phyloP scores from a whole-genome alignment of 805 yeast species.

The Saccharomycopsis capsularis region DNA sequence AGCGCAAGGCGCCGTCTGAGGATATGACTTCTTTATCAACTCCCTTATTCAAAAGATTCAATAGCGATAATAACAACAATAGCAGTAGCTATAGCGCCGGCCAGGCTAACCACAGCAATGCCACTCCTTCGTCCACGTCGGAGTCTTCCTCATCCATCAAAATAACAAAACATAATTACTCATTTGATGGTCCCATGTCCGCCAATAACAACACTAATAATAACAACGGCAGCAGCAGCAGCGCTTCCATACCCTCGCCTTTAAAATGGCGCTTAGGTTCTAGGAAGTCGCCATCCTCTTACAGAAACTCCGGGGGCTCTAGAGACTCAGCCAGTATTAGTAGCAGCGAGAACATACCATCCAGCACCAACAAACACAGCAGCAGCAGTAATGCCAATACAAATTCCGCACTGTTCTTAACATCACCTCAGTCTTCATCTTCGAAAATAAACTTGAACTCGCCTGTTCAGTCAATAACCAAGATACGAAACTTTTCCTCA shows the following conservation, averaged over 20 bases:
- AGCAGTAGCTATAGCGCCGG: background rate
- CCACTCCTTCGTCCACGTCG: background rate
- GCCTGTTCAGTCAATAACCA: background rate
- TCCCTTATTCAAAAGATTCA: slow-evolving; percentile 5
- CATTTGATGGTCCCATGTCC: background rate
- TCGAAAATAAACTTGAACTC: background rate
- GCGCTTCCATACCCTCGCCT: background rate
- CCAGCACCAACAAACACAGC: background rate
- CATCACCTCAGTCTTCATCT: slow-evolving; percentile 1
- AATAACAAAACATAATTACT: background rate
- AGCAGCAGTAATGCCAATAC: background rate
- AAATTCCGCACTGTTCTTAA: background rate
- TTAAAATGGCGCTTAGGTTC: slow-evolving; percentile 5
- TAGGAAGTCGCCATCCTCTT: slow-evolving; percentile 2
- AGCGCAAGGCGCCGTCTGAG: too few relatives aligned
- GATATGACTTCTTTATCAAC: slow-evolving; percentile 5
- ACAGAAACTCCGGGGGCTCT: background rate
- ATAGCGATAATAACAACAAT: background rate
- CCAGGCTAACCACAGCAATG: background rate
- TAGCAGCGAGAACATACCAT: background rate
- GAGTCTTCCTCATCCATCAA: slow-evolving; percentile 1
- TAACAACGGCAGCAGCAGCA: background rate
- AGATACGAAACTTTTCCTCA: background rate
- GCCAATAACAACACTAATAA: background rate
- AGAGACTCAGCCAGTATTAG: slow-evolving; percentile 8